Conservation (phyloP, 2,329 filamentous ascomycete genomes). For the Hypoxylon sp. region DNA sequence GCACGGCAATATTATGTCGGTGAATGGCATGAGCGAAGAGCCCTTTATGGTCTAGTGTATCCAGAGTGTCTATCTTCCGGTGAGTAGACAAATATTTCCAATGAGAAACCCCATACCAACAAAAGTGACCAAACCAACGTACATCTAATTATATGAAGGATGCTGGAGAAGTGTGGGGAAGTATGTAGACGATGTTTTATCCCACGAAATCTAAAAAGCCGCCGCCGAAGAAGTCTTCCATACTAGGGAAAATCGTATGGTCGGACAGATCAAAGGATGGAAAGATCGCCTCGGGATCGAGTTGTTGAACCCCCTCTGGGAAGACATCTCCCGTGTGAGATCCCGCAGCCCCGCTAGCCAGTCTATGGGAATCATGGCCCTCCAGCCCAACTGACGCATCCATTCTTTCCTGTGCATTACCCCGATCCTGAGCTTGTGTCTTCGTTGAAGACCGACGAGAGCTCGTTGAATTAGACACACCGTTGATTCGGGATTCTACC, state of each 20-base stretch:
- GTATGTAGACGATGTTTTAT: conserved; percentile 20
- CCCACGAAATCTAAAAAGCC: conserved; percentile 54
- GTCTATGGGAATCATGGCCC: conserved; percentile 1
- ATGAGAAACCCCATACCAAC: background rate
- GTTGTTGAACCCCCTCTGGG: conserved; percentile 24
- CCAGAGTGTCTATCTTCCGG: conserved; percentile 16
- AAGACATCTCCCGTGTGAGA: conserved; percentile 29
- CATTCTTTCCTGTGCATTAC: conserved; percentile 6
- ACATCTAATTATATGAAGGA: background rate
- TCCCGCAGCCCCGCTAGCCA: conserved; percentile 6
- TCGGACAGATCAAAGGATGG: conserved; percentile 46
- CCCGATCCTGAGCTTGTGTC: conserved; percentile 9
- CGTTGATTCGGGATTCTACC: conserved; percentile 49
- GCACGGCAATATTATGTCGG: conserved; percentile 4
- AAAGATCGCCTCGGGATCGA: conserved; percentile 35
- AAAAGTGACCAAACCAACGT: background rate
- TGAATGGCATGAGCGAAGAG: conserved; percentile 3
- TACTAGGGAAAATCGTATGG: conserved; percentile 52
- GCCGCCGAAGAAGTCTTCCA: conserved; percentile 56
- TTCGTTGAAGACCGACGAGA: conserved; percentile 15
- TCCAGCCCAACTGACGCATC: background rate
- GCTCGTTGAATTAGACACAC: conserved; percentile 11
- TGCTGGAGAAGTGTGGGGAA: too few species aligned
- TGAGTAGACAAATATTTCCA: conserved; percentile 25
- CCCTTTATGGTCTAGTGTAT: conserved; percentile 10